Conservation (phyloP, 805 yeast genomes). For the Yamadazyma laniorum region DNA sequence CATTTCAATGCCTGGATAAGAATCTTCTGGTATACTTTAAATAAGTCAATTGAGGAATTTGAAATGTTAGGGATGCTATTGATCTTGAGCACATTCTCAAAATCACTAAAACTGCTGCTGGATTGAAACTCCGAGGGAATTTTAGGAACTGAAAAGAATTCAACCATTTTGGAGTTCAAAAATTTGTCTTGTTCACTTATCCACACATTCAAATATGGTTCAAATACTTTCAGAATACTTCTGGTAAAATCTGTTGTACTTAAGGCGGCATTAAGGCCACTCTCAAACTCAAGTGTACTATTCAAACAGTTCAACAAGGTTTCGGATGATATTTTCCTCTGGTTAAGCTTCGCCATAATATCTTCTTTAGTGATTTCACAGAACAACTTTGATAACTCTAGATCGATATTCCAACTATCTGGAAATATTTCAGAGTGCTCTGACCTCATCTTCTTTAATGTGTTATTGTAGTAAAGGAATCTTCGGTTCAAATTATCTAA, state of each 20-base stretch:
- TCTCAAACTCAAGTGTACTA: slow-evolving; percentile 82
- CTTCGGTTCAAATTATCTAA: slow-evolving; percentile 82
- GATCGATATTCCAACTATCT: slow-evolving; percentile 64
- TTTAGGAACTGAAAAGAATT: slow-evolving; percentile 59
- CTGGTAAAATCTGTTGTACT: slow-evolving; percentile 43
- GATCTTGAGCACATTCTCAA: slow-evolving; percentile 39
- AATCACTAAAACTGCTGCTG: slow-evolving; percentile 19
- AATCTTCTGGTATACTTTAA: slow-evolving; percentile 70
- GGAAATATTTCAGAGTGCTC: slow-evolving; percentile 61
- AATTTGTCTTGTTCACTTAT: slow-evolving; percentile 74
- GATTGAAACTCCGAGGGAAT: slow-evolving; percentile 41
- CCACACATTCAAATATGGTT: slow-evolving; percentile 85
- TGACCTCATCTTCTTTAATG: slow-evolving; percentile 57
- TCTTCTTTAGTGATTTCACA: slow-evolving; percentile 71
- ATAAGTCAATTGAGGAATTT: slow-evolving; percentile 84
- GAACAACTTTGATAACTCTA: slow-evolving; percentile 58
- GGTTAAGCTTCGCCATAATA: slow-evolving; percentile 35
- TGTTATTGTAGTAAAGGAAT: slow-evolving; percentile 74
- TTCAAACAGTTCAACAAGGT: slow-evolving; percentile 66
- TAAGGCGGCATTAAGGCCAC: slow-evolving; percentile 62
- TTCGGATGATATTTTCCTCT: slow-evolving; percentile 52
- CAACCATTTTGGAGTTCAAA: slow-evolving; percentile 60
- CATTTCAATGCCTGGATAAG: slow-evolving; percentile 58
- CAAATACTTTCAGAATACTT: slow-evolving; percentile 65
- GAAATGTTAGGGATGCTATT: slow-evolving; percentile 64